Evolutionary conservation across 2,329 filamentous ascomycete species (phyloP).

Genomic region (Gliomastix tumulicola): DNA sequence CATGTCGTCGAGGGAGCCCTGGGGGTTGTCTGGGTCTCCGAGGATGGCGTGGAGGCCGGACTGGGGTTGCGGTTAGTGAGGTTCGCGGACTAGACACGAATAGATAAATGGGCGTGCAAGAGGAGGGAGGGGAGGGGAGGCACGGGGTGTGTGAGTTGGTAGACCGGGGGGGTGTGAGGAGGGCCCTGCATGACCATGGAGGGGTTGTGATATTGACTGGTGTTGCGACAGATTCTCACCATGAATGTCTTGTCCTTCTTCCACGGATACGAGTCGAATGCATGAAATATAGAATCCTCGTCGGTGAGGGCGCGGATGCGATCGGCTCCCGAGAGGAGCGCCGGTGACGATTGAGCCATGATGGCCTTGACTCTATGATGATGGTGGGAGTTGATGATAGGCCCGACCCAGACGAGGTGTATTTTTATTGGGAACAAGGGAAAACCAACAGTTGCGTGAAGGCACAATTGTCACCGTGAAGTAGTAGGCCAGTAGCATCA

Average conservation of each 20-base stretch:
- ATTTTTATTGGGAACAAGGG: too few relatives aligned
- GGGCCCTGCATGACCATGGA: not conserved
- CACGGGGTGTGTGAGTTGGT: constrained; percentile 4
- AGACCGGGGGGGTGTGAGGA: not conserved
- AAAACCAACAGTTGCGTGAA: too few relatives aligned
- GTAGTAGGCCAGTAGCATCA: too few relatives aligned
- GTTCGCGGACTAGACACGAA: not conserved
- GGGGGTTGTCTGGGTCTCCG: constrained; percentile 40
- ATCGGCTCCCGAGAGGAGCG: constrained; percentile 20
- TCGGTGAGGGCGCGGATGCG: constrained; percentile 29
- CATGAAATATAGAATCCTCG: constrained; percentile 42
- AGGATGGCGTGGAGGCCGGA: constrained; percentile 59
- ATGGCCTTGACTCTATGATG: constrained; percentile 4
- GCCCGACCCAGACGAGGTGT: too few relatives aligned
- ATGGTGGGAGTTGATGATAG: not conserved
- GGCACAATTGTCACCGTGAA: too few relatives aligned
- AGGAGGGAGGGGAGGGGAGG: constrained; percentile 4
- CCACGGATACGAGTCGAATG: constrained; percentile 63
- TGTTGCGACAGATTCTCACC: too few relatives aligned
- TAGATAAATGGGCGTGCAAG: not conserved
- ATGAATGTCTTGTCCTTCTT: constrained; percentile 61
- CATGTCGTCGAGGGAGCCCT: constrained; percentile 48
- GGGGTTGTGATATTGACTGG: too few relatives aligned
- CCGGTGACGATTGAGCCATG: constrained; percentile 12
- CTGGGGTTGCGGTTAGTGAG: constrained; percentile 17